Evolutionary conservation across 2,329 filamentous ascomycete species (phyloP), one percentile per base, ranked within the genome.

Genomic region (Penicillium sp.): DNA sequence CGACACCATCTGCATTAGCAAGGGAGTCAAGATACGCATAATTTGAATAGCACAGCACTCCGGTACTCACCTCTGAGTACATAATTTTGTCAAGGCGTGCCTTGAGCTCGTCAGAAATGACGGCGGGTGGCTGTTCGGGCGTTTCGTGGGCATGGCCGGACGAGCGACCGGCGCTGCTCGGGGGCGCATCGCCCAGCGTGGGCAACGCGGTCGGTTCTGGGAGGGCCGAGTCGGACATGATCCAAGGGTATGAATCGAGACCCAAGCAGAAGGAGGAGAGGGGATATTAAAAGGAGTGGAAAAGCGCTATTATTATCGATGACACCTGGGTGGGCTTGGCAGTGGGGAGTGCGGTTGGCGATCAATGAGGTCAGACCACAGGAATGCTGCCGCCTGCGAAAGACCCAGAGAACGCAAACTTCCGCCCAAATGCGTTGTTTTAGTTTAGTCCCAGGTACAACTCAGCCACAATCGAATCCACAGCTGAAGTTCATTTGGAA

Each of bases 11-110:
- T 6, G 22, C 22, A 44, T 62, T 51, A 62, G 49, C 46, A 53
- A 18, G 14, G 22, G 18, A 27, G 18, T 33, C 20, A 9, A 6
- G 9, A 22, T 22, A 18, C 37, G 37, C 18, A 18, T 12, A 4
- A 22, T 48, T 29, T 2, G 8, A 14, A 18, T 26, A 14, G 14
- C 20, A 25, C 27, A 14, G n/a, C 12, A 7, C 1, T 22, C 31
- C 6, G 20, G 15, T 15, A 60, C 72, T 62, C 67, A 80, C 78
- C 64, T 80, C 78, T 31, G 78, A 79, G 55, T 78, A 74, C 27
- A 80, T 69, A 23, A 80, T 72, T 53, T 69, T 75, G 35, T 79
- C 75, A 59, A 79, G 55, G 44, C 72, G 70, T 58, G 69, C 68
- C 54, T 69, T 72, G 54, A 73, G 55, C 60, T 75, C 74, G 25